Evolutionary conservation across 371 early-diverging fungal species (phyloP), one percentile per base, ranked within the genome.

Genomic region (Rhizomucor miehei): DNA sequence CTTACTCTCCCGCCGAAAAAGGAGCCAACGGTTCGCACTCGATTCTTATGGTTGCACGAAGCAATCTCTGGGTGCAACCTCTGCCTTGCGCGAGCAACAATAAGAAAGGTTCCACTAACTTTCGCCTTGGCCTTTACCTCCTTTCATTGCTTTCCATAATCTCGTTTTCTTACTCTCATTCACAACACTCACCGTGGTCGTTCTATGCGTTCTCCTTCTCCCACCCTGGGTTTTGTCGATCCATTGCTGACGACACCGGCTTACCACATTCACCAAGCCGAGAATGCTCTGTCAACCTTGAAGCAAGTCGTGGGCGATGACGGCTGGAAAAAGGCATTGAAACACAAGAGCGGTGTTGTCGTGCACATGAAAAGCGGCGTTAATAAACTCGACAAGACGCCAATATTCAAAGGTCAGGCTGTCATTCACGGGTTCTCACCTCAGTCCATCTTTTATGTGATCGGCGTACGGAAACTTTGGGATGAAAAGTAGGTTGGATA

Each of bases 301-400:
- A 79, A 76, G 47, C 69, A 68, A 35, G 51, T 70, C 12, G 66
- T 67, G 29, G n/a, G 55, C n/a, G 71, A 73, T 40, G 73, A 68
- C 25, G 82, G 79, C 2, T 88, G 88, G 88, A 85, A 88, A 60
- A 83, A 84, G 55, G 82, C 82, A 20, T 57, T 84, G 24, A 82
- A 80, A 13, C 85, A 86, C 59, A 84, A 84, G 51, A 83, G 81
- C 48, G 85, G 84, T n/a, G 82, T 85, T 29, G 73, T 85, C 1
- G 87, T 87, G n/a, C 82, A 81, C 52, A 81, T 82, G 64, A 72
- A 71, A 34, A 65, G 56, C 29, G 75, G 81, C 12, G 61, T 71
- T 16, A 58, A 65, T 44, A 71, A 67, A 38, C 64, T 60, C 1
- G 84, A 83, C 24, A 83, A 82, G 51, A 73, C 80, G 11, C 83